Evolutionary conservation across 1,284 basidiomycete species (phyloP).

Genomic region (Trametes polyzona): DNA sequence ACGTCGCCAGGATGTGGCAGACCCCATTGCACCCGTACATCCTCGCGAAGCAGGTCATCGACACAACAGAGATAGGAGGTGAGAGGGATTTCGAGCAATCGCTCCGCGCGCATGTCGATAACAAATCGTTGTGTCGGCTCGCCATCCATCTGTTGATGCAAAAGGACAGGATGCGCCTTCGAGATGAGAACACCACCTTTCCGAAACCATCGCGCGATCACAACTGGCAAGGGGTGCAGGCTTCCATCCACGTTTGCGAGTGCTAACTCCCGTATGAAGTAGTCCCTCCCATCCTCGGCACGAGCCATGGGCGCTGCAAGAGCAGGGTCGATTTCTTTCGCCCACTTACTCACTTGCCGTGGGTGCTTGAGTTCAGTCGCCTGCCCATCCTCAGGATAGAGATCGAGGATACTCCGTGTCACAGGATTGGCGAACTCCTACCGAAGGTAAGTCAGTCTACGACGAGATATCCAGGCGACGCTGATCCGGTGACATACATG

Average conservation of each 20-base stretch:
- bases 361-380: neutral
- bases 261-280: neutral
- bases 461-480: neutral
- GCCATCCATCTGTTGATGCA: too few relatives aligned
- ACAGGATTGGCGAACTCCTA: neutral
- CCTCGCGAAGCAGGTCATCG: neutral
- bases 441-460: neutral
- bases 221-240: neutral
- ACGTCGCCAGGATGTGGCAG: neutral
- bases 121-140: neutral
- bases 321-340: neutral
- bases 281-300: neutral
- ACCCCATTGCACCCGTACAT: neutral
- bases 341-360: neutral
- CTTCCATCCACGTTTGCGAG: neutral
- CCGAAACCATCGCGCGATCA: neutral
- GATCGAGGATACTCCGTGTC: neutral
- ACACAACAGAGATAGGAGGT: neutral
- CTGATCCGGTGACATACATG: neutral
- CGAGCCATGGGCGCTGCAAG: neutral
- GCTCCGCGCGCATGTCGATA: neutral
- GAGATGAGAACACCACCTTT: neutral
- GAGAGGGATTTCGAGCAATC: neutral
- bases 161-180: neutral
- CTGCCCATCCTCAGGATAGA: neutral